Evolutionary conservation across 495 filamentous ascomycete genomes (phyloP).

Genomic region (Neurospora sp.): DNA sequence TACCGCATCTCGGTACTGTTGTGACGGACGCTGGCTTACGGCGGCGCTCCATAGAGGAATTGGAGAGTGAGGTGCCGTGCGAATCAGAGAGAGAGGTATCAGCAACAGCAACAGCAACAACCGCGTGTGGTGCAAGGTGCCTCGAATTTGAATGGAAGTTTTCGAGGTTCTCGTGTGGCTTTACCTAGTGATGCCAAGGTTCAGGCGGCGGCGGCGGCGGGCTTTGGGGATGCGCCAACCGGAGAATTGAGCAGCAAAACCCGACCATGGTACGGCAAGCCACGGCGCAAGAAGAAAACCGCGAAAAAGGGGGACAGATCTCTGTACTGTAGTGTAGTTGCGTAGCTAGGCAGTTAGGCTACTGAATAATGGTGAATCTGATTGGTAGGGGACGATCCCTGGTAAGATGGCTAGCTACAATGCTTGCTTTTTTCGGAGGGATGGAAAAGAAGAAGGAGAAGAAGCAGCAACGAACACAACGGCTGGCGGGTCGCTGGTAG

Average conservation of each 20-base stretch:
- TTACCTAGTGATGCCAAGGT: neutral
- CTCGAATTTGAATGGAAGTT: neutral
- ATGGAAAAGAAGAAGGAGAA: neutral
- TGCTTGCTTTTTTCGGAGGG: neutral
- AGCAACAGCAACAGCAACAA: neutral
- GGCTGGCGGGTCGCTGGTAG: neutral
- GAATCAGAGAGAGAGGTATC: neutral
- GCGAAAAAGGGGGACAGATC: neutral
- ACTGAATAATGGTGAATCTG: no score
- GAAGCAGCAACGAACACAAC: neutral
- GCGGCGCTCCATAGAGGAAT: neutral
- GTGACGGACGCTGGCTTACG: neutral
- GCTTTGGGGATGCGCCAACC: neutral
- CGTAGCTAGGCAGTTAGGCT: neutral
- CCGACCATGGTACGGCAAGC: neutral
- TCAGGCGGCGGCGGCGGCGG: neutral
- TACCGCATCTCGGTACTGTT: neutral
- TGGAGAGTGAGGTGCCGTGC: neutral
- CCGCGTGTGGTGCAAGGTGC: neutral
- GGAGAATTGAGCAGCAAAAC: neutral
- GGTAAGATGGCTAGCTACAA: neutral
- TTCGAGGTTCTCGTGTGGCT: neutral
- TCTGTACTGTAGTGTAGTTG: neutral
- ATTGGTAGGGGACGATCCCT: neutral
- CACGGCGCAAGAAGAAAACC: neutral